A percentile compares a stretch with the other conserved stretches of the same genome.
These are phyloP conservation scores for Polyporus tsugae DNA, from an alignment of 1,284 basidiomycete genomes.

Conservation along the genomic window DNA sequence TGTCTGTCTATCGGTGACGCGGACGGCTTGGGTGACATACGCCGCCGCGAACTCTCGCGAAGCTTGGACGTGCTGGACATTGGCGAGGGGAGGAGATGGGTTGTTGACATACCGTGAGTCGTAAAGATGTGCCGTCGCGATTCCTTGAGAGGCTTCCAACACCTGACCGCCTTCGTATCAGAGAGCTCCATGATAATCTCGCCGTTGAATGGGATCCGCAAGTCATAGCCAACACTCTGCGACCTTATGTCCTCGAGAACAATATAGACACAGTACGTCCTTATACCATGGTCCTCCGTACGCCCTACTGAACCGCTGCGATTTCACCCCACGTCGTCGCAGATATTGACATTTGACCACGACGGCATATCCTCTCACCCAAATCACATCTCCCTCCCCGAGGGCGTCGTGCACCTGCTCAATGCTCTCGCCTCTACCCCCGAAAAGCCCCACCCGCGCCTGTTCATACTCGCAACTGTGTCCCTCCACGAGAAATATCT, in stretches of 20 bases:
- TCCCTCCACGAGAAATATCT: neutral
- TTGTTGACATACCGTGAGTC: conserved; percentile 80
- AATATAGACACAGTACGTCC: no score
- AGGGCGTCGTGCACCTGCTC: neutral
- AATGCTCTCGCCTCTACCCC: neutral
- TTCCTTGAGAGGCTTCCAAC: no score
- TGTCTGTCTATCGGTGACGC: conserved; percentile 80
- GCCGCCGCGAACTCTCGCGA: conserved; percentile 69
- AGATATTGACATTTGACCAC: no score
- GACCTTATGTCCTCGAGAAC: no score
- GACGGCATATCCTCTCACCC: no score
- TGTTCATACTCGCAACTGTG: no score
- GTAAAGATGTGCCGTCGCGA: no score
- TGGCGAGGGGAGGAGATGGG: conserved; percentile 57
- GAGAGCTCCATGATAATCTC: conserved; percentile 84
- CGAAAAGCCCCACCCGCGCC: no score
- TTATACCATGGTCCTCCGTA: no score
- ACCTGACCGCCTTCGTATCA: conserved; percentile 40
- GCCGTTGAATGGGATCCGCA: conserved; percentile 70
- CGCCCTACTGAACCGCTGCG: no score
- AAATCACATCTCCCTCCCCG: no score
- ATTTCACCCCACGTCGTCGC: no score
- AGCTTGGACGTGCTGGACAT: conserved; percentile 83
- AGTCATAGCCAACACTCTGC: conserved; percentile 65
- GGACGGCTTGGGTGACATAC: conserved; percentile 76